Conservation (phyloP, 1,139 yeast genomes). For the Taphrina confusa region DNA sequence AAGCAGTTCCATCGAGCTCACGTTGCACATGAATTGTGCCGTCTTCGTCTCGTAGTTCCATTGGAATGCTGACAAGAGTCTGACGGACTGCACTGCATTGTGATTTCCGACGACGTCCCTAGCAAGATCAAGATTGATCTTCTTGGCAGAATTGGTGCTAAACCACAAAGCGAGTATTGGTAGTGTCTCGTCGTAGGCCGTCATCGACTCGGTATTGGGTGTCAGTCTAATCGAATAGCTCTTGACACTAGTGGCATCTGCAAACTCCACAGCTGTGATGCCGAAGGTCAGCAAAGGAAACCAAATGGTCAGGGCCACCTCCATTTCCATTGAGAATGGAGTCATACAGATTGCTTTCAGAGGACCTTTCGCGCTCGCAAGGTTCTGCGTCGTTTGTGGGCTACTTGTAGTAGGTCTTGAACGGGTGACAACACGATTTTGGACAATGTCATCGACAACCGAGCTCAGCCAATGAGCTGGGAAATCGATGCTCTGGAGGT, state of each 20-base stretch:
- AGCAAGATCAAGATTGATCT: constrained; percentile 20
- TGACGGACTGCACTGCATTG: constrained; percentile 24
- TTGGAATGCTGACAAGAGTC: constrained; percentile 19
- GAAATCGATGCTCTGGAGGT: constrained; percentile 21
- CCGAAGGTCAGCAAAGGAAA: constrained; percentile 32
- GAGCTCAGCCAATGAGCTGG: constrained; percentile 31
- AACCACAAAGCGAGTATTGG: constrained; percentile 30
- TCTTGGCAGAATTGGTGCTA: constrained; percentile 20
- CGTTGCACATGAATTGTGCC: constrained; percentile 29
- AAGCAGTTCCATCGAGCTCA: constrained; percentile 24
- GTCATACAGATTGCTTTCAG: constrained; percentile 26
- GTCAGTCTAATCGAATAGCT: constrained; percentile 17
- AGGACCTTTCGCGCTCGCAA: constrained; percentile 5
- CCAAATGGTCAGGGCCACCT: constrained; percentile 25
- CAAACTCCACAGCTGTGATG: constrained; percentile 25
- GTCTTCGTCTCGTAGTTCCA: constrained; percentile 23
- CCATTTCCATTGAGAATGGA: constrained; percentile 33
- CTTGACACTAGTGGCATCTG: constrained; percentile 24
- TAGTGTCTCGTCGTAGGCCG: constrained; percentile 9
- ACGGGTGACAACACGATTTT: constrained; percentile 28
- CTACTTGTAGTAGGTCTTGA: constrained; percentile 5
- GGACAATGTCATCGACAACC: constrained; percentile 26
- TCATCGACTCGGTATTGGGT: neutral
- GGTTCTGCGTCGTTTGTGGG: neutral
- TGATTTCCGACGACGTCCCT: constrained; percentile 29